Conservation (phyloP, 2,329 filamentous ascomycete species). For the Fusarium chlamydosporum region DNA sequence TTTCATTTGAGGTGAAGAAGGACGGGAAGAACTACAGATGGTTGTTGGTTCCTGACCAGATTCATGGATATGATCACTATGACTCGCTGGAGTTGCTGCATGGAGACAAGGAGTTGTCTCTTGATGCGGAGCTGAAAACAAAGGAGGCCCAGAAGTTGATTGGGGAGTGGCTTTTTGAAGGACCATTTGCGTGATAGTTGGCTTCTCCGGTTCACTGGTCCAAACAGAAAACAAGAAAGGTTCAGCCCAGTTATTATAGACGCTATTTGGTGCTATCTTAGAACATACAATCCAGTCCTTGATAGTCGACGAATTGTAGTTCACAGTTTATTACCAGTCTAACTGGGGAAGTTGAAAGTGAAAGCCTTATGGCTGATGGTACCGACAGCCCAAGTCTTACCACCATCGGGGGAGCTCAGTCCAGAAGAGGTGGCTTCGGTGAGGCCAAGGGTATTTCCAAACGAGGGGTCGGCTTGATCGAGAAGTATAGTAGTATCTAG, state of each 20-base stretch:
- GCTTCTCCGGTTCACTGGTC: too few relatives aligned
- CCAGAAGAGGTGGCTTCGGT: slow-evolving; percentile 34
- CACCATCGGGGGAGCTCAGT: slow-evolving; percentile 30
- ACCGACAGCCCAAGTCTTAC: slow-evolving; percentile 32
- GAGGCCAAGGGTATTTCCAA: slow-evolving; percentile 22
- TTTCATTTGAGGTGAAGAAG: slow-evolving; percentile 14
- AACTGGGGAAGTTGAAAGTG: slow-evolving; percentile 26
- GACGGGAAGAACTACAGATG: slow-evolving; percentile 17
- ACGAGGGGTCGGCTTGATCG: slow-evolving; percentile 21
- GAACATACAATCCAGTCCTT: too few relatives aligned
- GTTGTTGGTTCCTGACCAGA: slow-evolving; percentile 34
- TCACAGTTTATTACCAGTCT: neutral
- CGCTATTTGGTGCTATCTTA: too few relatives aligned
- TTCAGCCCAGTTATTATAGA: too few relatives aligned
- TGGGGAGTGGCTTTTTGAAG: slow-evolving; percentile 29
- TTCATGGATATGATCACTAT: slow-evolving; percentile 33
- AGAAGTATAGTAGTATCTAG: slow-evolving; percentile 31
- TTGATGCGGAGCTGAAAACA: slow-evolving; percentile 25
- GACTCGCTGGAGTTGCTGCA: slow-evolving; percentile 11
- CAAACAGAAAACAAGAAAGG: too few relatives aligned
- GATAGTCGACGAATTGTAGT: too few relatives aligned
- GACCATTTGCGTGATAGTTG: slow-evolving; percentile 49
- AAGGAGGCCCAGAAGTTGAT: slow-evolving; percentile 26
- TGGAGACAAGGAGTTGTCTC: slow-evolving; percentile 5
- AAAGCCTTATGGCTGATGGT: slow-evolving; percentile 37